Evolutionary conservation across 2,329 filamentous ascomycete genomes (phyloP).

Genomic region (Hymenoscyphus scutula): DNA sequence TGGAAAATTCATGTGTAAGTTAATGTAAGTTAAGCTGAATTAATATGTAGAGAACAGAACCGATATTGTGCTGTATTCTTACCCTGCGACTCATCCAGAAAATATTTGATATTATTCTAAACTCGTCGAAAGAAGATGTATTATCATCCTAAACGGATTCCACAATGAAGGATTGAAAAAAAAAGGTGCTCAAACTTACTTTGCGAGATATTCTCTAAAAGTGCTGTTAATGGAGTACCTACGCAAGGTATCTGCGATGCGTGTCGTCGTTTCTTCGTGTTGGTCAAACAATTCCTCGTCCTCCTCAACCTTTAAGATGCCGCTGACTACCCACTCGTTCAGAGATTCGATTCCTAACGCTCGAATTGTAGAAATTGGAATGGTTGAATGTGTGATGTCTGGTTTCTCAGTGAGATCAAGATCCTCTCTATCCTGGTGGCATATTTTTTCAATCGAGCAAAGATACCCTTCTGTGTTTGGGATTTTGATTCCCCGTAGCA

Average conservation of each 20-base stretch:
- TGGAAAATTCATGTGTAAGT: not conserved
- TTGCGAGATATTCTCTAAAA: constrained; percentile 39
- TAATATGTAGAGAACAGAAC: no score
- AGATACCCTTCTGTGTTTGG: constrained; percentile 22
- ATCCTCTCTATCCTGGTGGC: constrained; percentile 21
- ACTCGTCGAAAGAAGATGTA: no score
- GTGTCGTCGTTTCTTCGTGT: constrained; percentile 32
- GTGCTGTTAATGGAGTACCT: constrained; percentile 36
- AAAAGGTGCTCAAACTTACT: constrained; percentile 18
- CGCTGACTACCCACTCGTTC: no score
- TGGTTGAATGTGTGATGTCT: constrained; percentile 25
- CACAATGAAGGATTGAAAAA: not conserved
- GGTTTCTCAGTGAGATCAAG: constrained; percentile 15
- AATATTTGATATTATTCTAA: no score
- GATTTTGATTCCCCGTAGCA: constrained; percentile 24
- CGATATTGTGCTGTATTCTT: no score
- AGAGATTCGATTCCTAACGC: no score
- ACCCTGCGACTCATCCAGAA: no score
- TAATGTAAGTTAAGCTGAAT: no score
- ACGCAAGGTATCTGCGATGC: constrained; percentile 36
- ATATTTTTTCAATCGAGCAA: constrained; percentile 23
- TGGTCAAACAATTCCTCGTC: no score
- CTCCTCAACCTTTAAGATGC: no score
- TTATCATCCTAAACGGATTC: no score
- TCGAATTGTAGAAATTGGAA: no score